Evolutionary conservation across 306 rosid genomes (phyloP).

Genomic region (Corylus heterophylla): DNA sequence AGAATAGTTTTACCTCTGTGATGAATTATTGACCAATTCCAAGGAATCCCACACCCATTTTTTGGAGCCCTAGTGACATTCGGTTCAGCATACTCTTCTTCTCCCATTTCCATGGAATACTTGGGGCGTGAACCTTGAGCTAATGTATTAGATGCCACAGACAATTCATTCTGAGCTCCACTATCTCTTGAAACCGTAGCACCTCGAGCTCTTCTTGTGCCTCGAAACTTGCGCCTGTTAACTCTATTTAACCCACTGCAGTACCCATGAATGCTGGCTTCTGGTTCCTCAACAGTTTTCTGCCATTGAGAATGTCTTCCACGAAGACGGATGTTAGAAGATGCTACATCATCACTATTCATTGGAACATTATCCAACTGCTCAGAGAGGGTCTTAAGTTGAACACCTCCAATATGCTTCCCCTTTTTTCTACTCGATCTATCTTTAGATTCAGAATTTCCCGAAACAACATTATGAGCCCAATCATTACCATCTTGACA

Average conservation of each 20-base stretch:
- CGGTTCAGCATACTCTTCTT: slow-evolving; percentile 47
- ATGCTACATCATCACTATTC: slow-evolving; percentile 82
- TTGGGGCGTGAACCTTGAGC: slow-evolving; percentile 62
- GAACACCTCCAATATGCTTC: slow-evolving; percentile 58
- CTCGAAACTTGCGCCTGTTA: slow-evolving; percentile 76
- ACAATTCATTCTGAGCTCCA: slow-evolving; percentile 74
- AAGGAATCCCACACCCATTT: slow-evolving; percentile 96
- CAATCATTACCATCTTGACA: slow-evolving; percentile 47
- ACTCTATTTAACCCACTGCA: slow-evolving; percentile 65
- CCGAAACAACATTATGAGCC: slow-evolving; percentile 52
- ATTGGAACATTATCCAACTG: slow-evolving; percentile 62
- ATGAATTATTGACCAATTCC: slow-evolving; percentile 99
- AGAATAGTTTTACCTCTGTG: slow-evolving; percentile 84
- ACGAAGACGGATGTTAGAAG: slow-evolving; percentile 63
- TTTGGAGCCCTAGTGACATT: slow-evolving; percentile 80
- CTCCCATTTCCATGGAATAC: slow-evolving; percentile 64
- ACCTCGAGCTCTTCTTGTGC: slow-evolving; percentile 64
- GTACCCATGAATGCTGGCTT: slow-evolving; percentile 51
- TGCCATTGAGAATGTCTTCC: slow-evolving; percentile 56
- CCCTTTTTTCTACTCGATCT: slow-evolving; percentile 69
- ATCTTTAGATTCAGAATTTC: slow-evolving; percentile 67
- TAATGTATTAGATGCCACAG: slow-evolving; percentile 87
- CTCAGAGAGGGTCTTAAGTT: slow-evolving; percentile 71
- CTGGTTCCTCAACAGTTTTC: slow-evolving; percentile 59
- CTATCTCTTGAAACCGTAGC: slow-evolving; percentile 67